These are phyloP conservation scores for Oryza glumipatula DNA, from an alignment of 176 grass and related monocot species.

Conservation along the genomic window DNA sequence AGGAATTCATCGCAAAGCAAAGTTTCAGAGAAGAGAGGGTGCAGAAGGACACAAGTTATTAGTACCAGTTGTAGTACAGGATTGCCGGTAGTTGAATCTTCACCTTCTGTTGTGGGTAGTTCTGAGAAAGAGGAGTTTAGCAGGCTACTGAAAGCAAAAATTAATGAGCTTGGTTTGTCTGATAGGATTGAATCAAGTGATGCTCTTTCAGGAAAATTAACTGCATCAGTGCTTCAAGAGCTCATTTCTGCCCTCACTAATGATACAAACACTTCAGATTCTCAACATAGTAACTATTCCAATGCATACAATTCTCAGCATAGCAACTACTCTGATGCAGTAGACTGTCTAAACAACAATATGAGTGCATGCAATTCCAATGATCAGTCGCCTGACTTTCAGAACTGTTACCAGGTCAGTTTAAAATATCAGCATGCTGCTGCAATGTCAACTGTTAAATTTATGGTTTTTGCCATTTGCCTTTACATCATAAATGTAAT, in stretches of 20 bases:
- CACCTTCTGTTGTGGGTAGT: background rate
- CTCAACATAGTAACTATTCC: conserved; percentile 28
- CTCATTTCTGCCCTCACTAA: conserved; percentile 58
- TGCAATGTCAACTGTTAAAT: conserved; percentile 1
- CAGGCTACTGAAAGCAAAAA: conserved; percentile 51
- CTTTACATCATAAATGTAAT: background rate
- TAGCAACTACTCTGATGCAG: conserved; percentile 22
- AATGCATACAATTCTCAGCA: conserved; percentile 18
- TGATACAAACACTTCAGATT: conserved; percentile 18
- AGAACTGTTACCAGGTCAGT: conserved; percentile 50
- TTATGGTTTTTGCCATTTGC: background rate
- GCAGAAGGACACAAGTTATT: background rate
- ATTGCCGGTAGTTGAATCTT: background rate
- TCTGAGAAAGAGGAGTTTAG: conserved; percentile 53
- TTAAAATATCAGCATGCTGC: background rate
- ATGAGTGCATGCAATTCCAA: conserved; percentile 19
- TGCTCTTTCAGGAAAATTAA: conserved; percentile 47
- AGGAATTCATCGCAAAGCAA: conserved; percentile 26
- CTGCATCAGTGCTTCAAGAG: conserved; percentile 53
- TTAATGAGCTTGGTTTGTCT: conserved; percentile 50
- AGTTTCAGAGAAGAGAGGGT: conserved; percentile 35
- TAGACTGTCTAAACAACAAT: background rate
- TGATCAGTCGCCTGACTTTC: conserved; percentile 39
- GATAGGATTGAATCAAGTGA: conserved; percentile 45
- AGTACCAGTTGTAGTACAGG: background rate